A percentile compares a stretch with the other conserved stretches of the same genome.
Conservation (phyloP, 2,329 filamentous ascomycete genomes). For the Colletotrichum scovillei region DNA sequence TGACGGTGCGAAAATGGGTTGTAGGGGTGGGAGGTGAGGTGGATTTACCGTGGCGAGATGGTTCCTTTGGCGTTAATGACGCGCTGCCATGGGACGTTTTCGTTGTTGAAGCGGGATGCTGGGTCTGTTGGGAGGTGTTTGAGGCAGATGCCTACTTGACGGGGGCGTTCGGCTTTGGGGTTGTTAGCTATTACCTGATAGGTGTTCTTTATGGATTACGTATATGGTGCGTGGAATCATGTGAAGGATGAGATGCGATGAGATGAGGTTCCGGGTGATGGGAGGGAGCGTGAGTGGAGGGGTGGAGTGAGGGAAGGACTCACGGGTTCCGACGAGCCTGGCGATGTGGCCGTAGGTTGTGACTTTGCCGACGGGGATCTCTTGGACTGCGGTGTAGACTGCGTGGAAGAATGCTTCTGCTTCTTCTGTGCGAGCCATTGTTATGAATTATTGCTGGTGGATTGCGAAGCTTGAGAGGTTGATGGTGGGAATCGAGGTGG, state of each 20-base stretch:
- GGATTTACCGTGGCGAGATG: conserved; percentile 81
- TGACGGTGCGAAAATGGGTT: neutral
- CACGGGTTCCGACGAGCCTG: conserved; percentile 77
- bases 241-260: too few species aligned
- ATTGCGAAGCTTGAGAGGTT: neutral
- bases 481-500: too few species aligned
- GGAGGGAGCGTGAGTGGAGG: neutral
- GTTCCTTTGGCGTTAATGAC: conserved; percentile 89
- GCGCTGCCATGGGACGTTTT: conserved; percentile 93
- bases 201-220: neutral
- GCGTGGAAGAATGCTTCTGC: conserved; percentile 78
- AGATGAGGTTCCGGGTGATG: neutral
- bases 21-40: neutral
- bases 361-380: conserved; percentile 85
- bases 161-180: conserved; percentile 71
- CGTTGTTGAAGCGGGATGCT: conserved; percentile 70
- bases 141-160: conserved; percentile 90
- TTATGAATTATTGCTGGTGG: accelerated
- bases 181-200: neutral
- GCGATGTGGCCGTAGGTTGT: conserved; percentile 91
- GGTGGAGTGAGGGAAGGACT: conserved; percentile 42
- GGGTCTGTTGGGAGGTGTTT: conserved; percentile 79
- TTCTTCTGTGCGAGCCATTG: conserved; percentile 79
- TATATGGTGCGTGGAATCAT: too few species aligned
- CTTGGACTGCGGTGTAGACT: conserved; percentile 86